phyloP scores from a whole-genome alignment of 345 rosid genomes.

The Draba incana region DNA sequence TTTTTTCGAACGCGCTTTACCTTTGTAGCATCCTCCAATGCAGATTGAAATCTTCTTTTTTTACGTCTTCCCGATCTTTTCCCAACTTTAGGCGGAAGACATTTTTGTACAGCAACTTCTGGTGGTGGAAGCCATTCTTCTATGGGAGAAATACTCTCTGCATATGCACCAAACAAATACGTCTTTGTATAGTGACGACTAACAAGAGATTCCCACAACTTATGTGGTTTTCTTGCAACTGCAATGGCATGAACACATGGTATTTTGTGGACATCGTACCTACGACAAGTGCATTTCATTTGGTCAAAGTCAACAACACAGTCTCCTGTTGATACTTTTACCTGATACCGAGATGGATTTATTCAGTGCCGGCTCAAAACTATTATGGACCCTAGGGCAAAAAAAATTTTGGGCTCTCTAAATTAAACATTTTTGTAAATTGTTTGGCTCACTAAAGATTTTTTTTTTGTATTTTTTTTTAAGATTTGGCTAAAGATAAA shows the following conservation, averaged over 20 bases:
- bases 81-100: not conserved
- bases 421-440: no score
- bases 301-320: not conserved
- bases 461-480: no score
- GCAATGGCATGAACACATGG: not conserved
- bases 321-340: not conserved
- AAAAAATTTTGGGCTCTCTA: no score
- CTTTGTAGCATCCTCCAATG: not conserved
- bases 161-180: not conserved
- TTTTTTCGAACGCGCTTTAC: not conserved
- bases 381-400: no score
- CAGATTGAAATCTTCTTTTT: not conserved
- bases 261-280: not conserved
- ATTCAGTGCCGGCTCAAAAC: not conserved
- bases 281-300: not conserved
- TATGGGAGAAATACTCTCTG: not conserved
- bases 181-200: not conserved
- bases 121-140: constrained; percentile 6
- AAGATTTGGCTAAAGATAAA: no score
- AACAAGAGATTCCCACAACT: not conserved
- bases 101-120: not conserved
- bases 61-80: not conserved
- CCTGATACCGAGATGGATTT: not conserved
- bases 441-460: no score
- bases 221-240: not conserved